phyloP scores from a whole-genome alignment of 805 yeast genomes.

The Metschnikowia santaceciliae region DNA sequence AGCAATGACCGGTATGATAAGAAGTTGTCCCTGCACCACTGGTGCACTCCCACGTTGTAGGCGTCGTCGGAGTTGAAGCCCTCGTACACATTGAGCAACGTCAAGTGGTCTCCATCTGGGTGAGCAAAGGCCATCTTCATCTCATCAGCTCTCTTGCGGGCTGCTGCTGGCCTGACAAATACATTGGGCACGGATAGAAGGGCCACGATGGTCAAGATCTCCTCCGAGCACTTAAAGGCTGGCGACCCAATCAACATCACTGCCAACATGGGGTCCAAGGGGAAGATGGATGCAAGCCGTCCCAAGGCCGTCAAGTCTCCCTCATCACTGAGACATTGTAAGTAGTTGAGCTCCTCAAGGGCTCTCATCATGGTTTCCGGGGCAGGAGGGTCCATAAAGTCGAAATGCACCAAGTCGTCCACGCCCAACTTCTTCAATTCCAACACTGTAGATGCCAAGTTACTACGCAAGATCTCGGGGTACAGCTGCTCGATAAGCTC shows the following conservation, averaged over 20 bases:
- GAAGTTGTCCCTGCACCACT: conserved; percentile 92
- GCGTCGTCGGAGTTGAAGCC: conserved; percentile 79
- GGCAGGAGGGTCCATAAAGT: conserved; percentile 99
- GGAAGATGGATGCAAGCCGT: conserved; percentile 86
- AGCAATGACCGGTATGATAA: conserved; percentile 78
- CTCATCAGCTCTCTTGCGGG: conserved; percentile 87
- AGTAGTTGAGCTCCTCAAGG: conserved; percentile 86
- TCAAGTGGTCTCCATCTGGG: conserved; percentile 92
- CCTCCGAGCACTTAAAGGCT: conserved; percentile 82
- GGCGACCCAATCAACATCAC: conserved; percentile 88
- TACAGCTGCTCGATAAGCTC: conserved; percentile 93
- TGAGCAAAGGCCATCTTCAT: conserved; percentile 84
- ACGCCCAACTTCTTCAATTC: conserved; percentile 92
- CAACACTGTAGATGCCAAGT: conserved; percentile 85
- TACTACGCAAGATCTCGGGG: conserved; percentile 91
- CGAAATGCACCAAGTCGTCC: conserved; percentile 95
- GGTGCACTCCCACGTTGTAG: conserved; percentile 54
- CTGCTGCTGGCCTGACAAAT: conserved; percentile 89
- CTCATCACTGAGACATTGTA: conserved; percentile 85
- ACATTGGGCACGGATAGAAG: conserved; percentile 89
- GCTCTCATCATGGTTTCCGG: conserved; percentile 99
- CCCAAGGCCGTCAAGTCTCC: conserved; percentile 90
- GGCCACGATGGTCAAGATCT: conserved; percentile 83
- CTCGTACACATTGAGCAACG: conserved; percentile 82
- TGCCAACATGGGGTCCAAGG: conserved; percentile 92